phyloP scores from a whole-genome alignment of 1,284 basidiomycete genomes.

The Megacollybia platyphylla region DNA sequence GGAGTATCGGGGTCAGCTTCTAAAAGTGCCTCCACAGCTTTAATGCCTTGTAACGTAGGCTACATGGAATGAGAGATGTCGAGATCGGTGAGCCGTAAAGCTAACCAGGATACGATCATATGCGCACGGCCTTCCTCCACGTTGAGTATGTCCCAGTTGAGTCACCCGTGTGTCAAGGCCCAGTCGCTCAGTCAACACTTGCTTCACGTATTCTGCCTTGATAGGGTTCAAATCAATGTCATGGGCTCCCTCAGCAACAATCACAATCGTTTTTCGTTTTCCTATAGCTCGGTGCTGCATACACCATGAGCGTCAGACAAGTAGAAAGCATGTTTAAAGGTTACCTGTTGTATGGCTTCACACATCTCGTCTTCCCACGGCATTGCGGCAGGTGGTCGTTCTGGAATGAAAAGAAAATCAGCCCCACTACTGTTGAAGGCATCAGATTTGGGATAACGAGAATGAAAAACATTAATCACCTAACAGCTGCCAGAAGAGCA shows the following conservation, averaged over 20 bases:
- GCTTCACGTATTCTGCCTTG: conserved; percentile 81
- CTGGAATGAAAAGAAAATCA: conserved; percentile 96
- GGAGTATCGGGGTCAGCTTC: conserved; percentile 83
- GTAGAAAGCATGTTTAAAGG: conserved; percentile 10
- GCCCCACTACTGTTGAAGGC: conserved; percentile 64
- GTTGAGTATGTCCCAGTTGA: conserved; percentile 95
- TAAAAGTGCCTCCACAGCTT: conserved; percentile 87
- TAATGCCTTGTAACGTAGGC: conserved; percentile 91
- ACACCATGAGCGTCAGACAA: conserved; percentile 1
- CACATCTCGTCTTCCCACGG: conserved; percentile 94
- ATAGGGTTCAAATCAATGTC: conserved; percentile 86
- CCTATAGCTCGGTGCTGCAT: conserved; percentile 78
- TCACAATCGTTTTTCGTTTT: conserved; percentile 97
- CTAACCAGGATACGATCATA: conserved; percentile 84
- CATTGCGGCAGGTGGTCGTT: conserved; percentile 68
- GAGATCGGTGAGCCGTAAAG: conserved; percentile 1
- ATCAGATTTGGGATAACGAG: neutral
- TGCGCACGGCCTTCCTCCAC: conserved; percentile 89
- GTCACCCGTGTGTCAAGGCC: conserved; percentile 95
- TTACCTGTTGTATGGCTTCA: conserved; percentile 66
- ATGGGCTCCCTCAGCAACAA: conserved; percentile 93
- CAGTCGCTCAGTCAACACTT: conserved; percentile 76
- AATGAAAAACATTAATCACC: conserved; percentile 22
- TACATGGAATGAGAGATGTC: conserved; percentile 16
- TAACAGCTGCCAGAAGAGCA: conserved; percentile 85